Base-by-base conservation (phyloP, 495 filamentous ascomycete species). In the Annulohypoxylon bovei region DNA sequence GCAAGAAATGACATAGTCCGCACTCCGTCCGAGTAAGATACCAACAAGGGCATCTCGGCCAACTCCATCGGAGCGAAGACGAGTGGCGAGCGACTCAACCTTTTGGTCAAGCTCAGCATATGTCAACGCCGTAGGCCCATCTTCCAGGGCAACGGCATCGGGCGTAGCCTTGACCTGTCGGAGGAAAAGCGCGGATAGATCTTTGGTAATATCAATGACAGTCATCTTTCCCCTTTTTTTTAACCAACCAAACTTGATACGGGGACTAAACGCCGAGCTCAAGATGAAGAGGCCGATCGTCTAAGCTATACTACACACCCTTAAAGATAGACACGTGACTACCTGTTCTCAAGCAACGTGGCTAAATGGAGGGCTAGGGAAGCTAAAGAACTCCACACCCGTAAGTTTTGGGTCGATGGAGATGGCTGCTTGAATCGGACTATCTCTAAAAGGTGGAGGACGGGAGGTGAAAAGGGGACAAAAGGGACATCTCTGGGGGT, bases 1-100 rank as follows among this genome's bases (percentile, higher is more conserved):
- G 74, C 88, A 91, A 23, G 88, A 86, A 77, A 92, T 88, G 69
- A 92, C 88, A 74, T 91, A 91, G 75, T 91, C 80, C 18, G 89
- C 88, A 68, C 88, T 90, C 5, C 89, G 85, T 33, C 87, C 88
- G 58, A 92, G 78, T 16, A 92, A 80, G 50, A 92, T 85, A 23
- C 89, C 89, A 30, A 91, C 89, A 20, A 90, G 81, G 32, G 77
- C 82, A 72, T 91, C 88, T 16, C 88, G 86, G 22, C 83, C 81
- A 39, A 91, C 88, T 12, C 88, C 89, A 54, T 77, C 70, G 25
- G 65, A 70, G 4, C 85, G 85, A 40, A 92, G 84, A 35, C 81
- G 85, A 65, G 70, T 76, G 39, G 88, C 82, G 20, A 91, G 82
- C 14, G 71, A 73, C 32, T 82, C 81, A 32, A 89, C 87, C 68